These are phyloP conservation scores for Metschnikowia hibisci DNA, from an alignment of 805 yeast species.

Conservation along the genomic window DNA sequence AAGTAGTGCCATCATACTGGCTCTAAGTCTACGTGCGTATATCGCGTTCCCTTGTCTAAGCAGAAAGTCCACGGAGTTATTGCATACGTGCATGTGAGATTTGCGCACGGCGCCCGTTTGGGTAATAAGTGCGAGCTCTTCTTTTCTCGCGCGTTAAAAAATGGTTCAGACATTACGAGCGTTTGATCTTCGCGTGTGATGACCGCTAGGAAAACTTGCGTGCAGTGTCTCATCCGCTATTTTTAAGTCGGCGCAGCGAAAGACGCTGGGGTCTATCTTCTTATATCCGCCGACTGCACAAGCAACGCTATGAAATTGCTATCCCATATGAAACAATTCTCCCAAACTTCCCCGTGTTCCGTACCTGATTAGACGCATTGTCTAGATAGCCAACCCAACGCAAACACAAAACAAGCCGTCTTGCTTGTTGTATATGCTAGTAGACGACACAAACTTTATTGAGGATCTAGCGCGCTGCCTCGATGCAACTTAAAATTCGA, in stretches of 20 bases:
- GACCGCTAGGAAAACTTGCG: too few relatives aligned
- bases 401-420: not conserved
- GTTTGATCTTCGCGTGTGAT: not conserved
- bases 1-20: too few relatives aligned
- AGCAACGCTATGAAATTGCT: too few relatives aligned
- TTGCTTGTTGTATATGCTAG: not conserved
- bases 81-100: not conserved
- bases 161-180: not conserved
- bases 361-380: too few relatives aligned
- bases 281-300: too few relatives aligned
- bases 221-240: too few relatives aligned
- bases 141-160: not conserved
- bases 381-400: too few relatives aligned
- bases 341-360: too few relatives aligned
- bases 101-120: not conserved
- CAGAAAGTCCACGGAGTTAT: not conserved
- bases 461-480: not conserved
- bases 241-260: too few relatives aligned
- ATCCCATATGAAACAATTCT: too few relatives aligned
- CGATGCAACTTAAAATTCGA: not conserved
- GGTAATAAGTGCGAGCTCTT: slow-evolving; percentile 1
- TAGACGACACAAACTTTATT: not conserved
- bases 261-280: too few relatives aligned
- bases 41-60: not conserved
- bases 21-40: too few relatives aligned